Percentiles rank a stretch among this genome's conserved stretches.
Evolutionary conservation across 2,329 filamentous ascomycete genomes (phyloP).

Genomic region (Hymenoscyphus occultus): DNA sequence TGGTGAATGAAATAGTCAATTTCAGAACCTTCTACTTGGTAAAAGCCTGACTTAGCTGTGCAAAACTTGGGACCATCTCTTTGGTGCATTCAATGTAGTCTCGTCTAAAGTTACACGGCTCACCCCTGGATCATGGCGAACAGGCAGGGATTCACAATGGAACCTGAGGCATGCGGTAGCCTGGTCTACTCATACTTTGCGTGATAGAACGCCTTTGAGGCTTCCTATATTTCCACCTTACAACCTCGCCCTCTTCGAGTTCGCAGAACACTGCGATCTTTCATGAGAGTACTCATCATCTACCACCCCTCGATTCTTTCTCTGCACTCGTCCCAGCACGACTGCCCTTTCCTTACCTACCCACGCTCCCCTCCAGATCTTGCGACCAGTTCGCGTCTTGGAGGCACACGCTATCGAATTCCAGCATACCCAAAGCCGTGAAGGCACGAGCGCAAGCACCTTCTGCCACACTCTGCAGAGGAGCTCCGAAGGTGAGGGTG

Average conservation of each 20-base stretch:
- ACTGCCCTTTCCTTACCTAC: neutral
- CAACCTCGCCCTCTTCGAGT: conserved; percentile 9
- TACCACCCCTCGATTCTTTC: conserved; percentile 11
- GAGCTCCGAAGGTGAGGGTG: neutral
- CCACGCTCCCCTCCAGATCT: neutral
- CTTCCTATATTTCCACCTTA: conserved; percentile 11
- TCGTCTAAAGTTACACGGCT: neutral
- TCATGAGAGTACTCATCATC: conserved; percentile 6
- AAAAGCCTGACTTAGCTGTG: neutral
- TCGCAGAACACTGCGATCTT: conserved; percentile 11
- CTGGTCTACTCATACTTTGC: neutral
- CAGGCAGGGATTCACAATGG: neutral
- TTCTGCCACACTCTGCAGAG: conserved; percentile 3
- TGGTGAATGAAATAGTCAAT: neutral
- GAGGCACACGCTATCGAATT: conserved; percentile 11
- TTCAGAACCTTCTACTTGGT: neutral
- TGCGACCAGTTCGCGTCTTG: conserved; percentile 16
- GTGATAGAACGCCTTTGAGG: conserved; percentile 13
- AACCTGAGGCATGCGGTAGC: neutral
- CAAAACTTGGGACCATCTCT: neutral
- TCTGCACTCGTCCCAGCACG: neutral
- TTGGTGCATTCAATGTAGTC: neutral
- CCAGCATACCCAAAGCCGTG: conserved; percentile 6
- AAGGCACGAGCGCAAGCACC: neutral
- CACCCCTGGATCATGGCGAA: neutral